These are phyloP conservation scores for Sphagnum magellanicum DNA, from an alignment of 228 moss, liverwort and hornwort genomes.

Conservation along the genomic window DNA sequence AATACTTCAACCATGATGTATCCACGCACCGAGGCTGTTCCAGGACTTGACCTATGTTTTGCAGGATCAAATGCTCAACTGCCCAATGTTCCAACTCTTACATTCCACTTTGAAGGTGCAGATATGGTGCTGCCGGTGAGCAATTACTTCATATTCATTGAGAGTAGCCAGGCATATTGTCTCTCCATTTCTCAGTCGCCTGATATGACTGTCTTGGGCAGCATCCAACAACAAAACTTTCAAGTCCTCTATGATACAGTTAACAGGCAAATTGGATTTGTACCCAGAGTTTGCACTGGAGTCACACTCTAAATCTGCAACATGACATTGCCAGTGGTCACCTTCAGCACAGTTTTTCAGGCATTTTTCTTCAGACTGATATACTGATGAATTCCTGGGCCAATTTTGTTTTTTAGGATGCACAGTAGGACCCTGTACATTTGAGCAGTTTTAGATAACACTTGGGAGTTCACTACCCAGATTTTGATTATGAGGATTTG, in stretches of 20 bases:
- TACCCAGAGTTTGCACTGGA: constrained; percentile 36
- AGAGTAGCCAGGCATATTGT: constrained; percentile 44
- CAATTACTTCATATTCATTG: constrained; percentile 45
- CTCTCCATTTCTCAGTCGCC: constrained; percentile 41
- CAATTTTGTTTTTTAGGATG: too few species aligned
- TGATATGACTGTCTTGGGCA: constrained; percentile 50
- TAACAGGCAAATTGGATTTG: constrained; percentile 30
- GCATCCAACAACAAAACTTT: constrained; percentile 55
- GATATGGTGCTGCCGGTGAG: constrained; percentile 40
- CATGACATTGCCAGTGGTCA: too few species aligned
- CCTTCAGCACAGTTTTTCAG: too few species aligned
- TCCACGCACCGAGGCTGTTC: constrained; percentile 15
- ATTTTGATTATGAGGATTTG: too few species aligned
- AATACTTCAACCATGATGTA: constrained; percentile 22
- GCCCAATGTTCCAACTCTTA: constrained; percentile 28
- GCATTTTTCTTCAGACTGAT: too few species aligned
- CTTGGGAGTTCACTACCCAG: too few species aligned
- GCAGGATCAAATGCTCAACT: constrained; percentile 17
- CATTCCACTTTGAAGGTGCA: constrained; percentile 50
- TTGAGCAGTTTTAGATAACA: too few species aligned
- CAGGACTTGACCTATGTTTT: constrained; percentile 41
- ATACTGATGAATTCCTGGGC: too few species aligned
- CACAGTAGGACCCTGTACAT: too few species aligned
- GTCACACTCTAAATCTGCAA: too few species aligned
- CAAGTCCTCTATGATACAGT: constrained; percentile 48